Evolutionary conservation across 352 stramenopile species (phyloP), one percentile per base, ranked within the genome.

Genomic region (Phytopythium montanum): DNA sequence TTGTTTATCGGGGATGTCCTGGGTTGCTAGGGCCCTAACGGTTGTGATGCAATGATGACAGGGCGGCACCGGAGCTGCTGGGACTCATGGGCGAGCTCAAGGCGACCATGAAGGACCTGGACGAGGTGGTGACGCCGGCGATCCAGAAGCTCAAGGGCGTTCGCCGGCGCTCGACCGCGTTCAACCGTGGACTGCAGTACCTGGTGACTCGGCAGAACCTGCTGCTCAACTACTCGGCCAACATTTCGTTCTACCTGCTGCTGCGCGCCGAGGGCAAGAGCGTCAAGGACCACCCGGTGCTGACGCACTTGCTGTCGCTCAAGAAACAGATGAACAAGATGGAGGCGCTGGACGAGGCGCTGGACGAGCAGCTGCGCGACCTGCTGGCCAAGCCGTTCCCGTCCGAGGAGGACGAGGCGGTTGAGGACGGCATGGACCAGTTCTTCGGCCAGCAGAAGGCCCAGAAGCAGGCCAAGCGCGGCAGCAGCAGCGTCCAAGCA

Each of bases 201-300:
- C 74, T 94, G 52, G 71, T 91, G 54, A 91, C 81, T 21, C 82
- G 81, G 18, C 80, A 93, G 69, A 91, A 91, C 39, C 59, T 95
- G 53, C 68, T 93, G 61, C 77, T 95, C 14, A 92, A 92, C 66
- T 95, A 95, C 71, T 72, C 81, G 26, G 68, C 77, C 39, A 95
- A 94, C 68, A 95, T 94, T 53, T 90, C 81, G 48, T 94, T 95
- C 60, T 95, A 95, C 66, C 59, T 95, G 66, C 63, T 94, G 42
- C 62, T 92, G 59, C 81, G 82, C 46, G 79, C 85, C 0, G 80
- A 95, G 63, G 85, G 85, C 42, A 95, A 95, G 65, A 84, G 70
- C 54, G 80, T 95, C 19, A 69, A 68, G 29, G 75, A 95, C 61
- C 85, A 95, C 49, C 85, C 83, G 2, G 85, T 95, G 36, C 57